These are phyloP conservation scores for Verticillium tricorpus DNA, from an alignment of 2,329 filamentous ascomycete species.

Conservation along the genomic window DNA sequence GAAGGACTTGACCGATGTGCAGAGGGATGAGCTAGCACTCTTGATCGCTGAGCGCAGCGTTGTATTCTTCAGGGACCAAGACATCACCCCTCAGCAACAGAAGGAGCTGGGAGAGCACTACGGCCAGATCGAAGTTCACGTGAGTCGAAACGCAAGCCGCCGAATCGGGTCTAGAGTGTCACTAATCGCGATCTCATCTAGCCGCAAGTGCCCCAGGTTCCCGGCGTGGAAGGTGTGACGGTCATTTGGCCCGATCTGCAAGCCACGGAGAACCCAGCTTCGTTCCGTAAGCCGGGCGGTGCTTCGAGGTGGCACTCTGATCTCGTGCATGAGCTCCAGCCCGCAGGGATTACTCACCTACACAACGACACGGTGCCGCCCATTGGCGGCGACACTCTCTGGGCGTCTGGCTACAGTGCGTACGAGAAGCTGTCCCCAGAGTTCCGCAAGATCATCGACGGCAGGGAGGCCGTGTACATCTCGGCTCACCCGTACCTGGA, in stretches of 20 bases:
- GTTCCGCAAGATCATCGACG: slow-evolving; percentile 68
- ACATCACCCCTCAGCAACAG: slow-evolving; percentile 58
- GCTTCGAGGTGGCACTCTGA: slow-evolving; percentile 67
- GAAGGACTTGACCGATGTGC: slow-evolving; percentile 54
- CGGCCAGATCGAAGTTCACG: slow-evolving; percentile 65
- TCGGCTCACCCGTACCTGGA: slow-evolving; percentile 66
- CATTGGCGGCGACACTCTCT: slow-evolving; percentile 66
- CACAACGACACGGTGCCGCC: slow-evolving; percentile 65
- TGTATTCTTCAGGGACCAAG: slow-evolving; percentile 64
- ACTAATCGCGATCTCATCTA: slow-evolving; percentile 26
- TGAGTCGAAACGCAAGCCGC: slow-evolving; percentile 29
- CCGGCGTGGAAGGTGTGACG: slow-evolving; percentile 58
- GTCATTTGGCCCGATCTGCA: slow-evolving; percentile 68
- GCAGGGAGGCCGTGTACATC: slow-evolving; percentile 58
- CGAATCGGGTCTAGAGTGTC: not conserved
- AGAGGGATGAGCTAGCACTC: slow-evolving; percentile 58
- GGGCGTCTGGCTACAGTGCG: slow-evolving; percentile 66
- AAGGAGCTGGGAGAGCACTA: slow-evolving; percentile 58
- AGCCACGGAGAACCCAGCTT: slow-evolving; percentile 55
- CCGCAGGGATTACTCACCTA: slow-evolving; percentile 65
- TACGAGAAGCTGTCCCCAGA: slow-evolving; percentile 69
- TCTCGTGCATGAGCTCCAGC: slow-evolving; percentile 66
- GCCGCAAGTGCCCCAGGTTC: slow-evolving; percentile 67
- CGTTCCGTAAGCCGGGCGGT: slow-evolving; percentile 64
- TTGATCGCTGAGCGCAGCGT: slow-evolving; percentile 60